These are phyloP conservation scores for Pseudogymnoascus sp. DNA, from an alignment of 2,329 filamentous ascomycete species.

Conservation along the genomic window DNA sequence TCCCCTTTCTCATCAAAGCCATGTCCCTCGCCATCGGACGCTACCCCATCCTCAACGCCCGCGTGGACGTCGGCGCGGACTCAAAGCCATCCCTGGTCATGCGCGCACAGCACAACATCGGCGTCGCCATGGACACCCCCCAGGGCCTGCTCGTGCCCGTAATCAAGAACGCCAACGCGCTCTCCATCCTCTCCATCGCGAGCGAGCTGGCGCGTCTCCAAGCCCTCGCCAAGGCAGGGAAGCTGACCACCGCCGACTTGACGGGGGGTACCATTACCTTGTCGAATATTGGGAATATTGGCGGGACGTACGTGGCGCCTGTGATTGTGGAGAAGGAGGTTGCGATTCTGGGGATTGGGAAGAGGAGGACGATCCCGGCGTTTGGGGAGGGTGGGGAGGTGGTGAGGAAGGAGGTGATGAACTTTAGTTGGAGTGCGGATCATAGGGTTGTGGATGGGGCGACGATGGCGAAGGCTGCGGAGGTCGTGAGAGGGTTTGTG, in stretches of 20 bases:
- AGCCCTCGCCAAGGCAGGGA: constrained; percentile 62
- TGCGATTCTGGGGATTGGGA: constrained; percentile 82
- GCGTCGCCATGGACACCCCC: constrained; percentile 90
- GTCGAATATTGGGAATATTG: constrained; percentile 93
- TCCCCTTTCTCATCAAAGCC: constrained; percentile 94
- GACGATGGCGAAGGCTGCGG: constrained; percentile 85
- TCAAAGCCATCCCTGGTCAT: constrained; percentile 66
- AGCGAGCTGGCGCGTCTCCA: constrained; percentile 68
- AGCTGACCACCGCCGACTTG: constrained; percentile 66
- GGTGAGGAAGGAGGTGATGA: constrained; percentile 69
- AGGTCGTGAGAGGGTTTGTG: constrained; percentile 66
- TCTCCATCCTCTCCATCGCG: constrained; percentile 71
- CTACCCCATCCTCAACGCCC: constrained; percentile 80
- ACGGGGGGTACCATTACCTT: constrained; percentile 86
- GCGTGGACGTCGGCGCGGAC: constrained; percentile 54
- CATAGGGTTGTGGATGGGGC: constrained; percentile 92
- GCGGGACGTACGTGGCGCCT: constrained; percentile 83
- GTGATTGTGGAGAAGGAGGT: constrained; percentile 88
- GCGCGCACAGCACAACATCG: constrained; percentile 86
- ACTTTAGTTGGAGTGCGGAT: constrained; percentile 95
- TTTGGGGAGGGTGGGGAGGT: constrained; percentile 53
- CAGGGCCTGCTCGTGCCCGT: constrained; percentile 84
- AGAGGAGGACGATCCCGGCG: constrained; percentile 69
- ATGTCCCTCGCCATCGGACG: constrained; percentile 75
- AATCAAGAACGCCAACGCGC: constrained; percentile 69